Evolutionary conservation across 345 rosid genomes (phyloP), one percentile per base, ranked within the genome.

Genomic region (Eucalyptus sp.): DNA sequence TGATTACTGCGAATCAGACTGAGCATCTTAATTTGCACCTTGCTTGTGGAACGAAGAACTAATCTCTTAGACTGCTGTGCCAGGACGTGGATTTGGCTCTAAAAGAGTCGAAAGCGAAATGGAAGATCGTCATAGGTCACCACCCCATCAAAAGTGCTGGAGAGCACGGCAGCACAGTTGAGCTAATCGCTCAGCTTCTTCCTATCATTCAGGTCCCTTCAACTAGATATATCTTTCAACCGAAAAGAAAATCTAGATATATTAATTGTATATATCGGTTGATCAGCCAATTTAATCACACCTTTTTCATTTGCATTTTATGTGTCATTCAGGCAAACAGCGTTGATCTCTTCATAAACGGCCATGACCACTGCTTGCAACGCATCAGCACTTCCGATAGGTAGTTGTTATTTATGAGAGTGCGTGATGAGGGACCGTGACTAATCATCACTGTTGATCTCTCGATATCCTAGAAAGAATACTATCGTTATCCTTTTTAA

Each of bases 101-200:
- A 86, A 92, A 80, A 86, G 91, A 91, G n/a, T 93, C 94, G 13
- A 92, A 49, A 29, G 93, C 93, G 22, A 90, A 86, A 48, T 94
- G 96, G 96, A 94, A 94, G 87, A 87, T 94, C 11, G 96, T 93
- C 15, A 90, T 93, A 18, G 96, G 95, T 62, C 95, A 94, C 84
- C 96, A 94, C 80, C 89, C 95, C 80, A 92, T 94, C 89, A 92
- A 89, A 76, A 94, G 95, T 86, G 91, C 89, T 13, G 96, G 96
- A 54, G 92, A 89, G 31, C 96, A 94, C 60, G 93, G 94, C 16
- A 90, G 92, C 87, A 92, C 95, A 31, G 29, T 22, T 4, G 93
- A 94, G 66, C 92, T 94, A 33, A 88, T 41, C 7, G 79, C 89
- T 22, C 87, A 76, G 20, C 80, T 94, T 25, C 93, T 93, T 54